Evolutionary conservation across 177 flowering plant genomes (phyloP), one percentile per base, ranked within the genome.

Genomic region (Vitis hybrid): DNA sequence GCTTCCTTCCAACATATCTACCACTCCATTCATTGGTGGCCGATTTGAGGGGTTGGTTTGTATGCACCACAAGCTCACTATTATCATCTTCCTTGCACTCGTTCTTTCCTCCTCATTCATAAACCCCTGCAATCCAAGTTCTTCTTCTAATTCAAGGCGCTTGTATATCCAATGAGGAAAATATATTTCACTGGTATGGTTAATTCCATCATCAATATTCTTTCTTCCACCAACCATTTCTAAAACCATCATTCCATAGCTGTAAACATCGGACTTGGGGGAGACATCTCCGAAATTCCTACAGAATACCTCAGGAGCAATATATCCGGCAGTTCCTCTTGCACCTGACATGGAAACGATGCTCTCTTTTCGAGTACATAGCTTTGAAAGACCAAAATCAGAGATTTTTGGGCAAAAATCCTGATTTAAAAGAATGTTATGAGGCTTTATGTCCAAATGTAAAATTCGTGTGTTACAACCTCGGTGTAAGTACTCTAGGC

Each of bases 171-270:
- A 78, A 21, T 79, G 48, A 0, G 84, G 87, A 66, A 81, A 82
- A 59, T 81, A 82, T 52, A 74, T 62, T 67, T 77, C 75, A 58
- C 84, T 82, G 0, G 70, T 50, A 21, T 50, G 55, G 12, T 61
- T 78, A 5, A 19, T 72, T 11, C 0, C 55, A 5, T 7, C 48
- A 3, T 70, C 52, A 4, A 52, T 32, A 34, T 65, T 78, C 58
- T 65, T 85, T 62, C 79, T 75, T 15, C 79, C 83, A 9, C 84
- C 83, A 64, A 81, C 83, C 81, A 85, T 83, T 67, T 85, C 87
- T 6, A 87, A 58, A 52, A 85, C 65, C 81, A 87, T 67, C 87
- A 87, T 83, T 51, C 88, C 88, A 55, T 77, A 85, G 66, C 88
- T 87, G 50, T 85, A 87, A 0, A 85, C 87, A 71, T 85, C 87